phyloP scores from a whole-genome alignment of 2,329 filamentous ascomycete species.

The Scedosporium minutisporum region DNA sequence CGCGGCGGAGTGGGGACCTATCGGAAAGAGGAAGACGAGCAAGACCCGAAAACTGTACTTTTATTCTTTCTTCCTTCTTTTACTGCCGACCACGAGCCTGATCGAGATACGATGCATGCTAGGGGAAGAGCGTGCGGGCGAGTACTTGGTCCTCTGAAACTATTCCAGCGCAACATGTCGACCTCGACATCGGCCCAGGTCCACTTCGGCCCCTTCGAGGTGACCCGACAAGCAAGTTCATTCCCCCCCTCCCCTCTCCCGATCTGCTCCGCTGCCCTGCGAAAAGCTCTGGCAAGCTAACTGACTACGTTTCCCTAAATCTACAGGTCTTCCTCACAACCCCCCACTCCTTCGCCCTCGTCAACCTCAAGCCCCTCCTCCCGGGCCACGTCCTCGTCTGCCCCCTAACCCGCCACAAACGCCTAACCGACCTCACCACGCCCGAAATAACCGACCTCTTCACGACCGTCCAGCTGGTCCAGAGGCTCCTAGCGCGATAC shows the following conservation, averaged over 20 bases:
- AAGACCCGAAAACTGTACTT: neutral
- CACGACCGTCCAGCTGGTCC: constrained; percentile 71
- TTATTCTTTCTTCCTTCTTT: neutral
- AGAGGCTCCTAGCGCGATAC: constrained; percentile 57
- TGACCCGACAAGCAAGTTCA: constrained; percentile 57
- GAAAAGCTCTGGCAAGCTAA: neutral
- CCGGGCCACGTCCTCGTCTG: constrained; percentile 91
- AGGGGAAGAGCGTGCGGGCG: neutral
- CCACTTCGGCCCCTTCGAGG: constrained; percentile 66
- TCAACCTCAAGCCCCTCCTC: constrained; percentile 90
- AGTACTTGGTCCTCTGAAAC: neutral
- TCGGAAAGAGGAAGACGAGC: too few relatives aligned
- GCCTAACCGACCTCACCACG: constrained; percentile 63
- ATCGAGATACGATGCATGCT: neutral
- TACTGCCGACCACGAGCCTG: neutral
- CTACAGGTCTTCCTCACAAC: constrained; percentile 78
- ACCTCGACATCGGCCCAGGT: constrained; percentile 23
- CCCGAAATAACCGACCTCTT: constrained; percentile 76
- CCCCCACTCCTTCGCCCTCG: constrained; percentile 70
- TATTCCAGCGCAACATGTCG: constrained; percentile 4
- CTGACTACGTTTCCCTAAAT: too few relatives aligned
- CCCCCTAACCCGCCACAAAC: constrained; percentile 57
- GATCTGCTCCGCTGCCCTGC: neutral
- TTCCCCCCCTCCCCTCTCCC: neutral
- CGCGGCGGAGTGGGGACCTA: too few relatives aligned